Conservation (phyloP, 768 basidiomycete species). For the Tylopilus sp. region DNA sequence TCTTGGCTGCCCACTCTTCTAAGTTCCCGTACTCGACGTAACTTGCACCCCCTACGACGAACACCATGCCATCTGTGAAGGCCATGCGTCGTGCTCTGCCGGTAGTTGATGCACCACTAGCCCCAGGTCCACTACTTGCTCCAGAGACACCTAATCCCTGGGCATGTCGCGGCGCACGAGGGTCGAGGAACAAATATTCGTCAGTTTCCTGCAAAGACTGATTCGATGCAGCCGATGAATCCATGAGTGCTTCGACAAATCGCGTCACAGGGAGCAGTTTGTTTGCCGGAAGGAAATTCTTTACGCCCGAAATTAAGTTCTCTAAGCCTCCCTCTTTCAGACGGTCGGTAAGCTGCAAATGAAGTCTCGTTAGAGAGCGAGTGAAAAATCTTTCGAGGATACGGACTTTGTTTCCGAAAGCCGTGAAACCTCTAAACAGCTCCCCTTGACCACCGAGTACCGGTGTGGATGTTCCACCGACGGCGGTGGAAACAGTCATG, state of each 20-base stretch:
- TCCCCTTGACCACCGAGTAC: conserved; percentile 75
- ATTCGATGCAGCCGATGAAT: conserved; percentile 89
- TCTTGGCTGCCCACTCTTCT: conserved; percentile 85
- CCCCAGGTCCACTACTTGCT: conserved; percentile 41
- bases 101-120: conserved; percentile 30
- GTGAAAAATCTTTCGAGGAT: neutral
- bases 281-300: conserved; percentile 94
- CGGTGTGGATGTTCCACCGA: conserved; percentile 62
- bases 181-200: conserved; percentile 93
- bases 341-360: conserved; percentile 77
- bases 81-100: conserved; percentile 61
- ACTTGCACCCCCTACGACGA: conserved; percentile 93
- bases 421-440: conserved; percentile 91
- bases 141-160: conserved; percentile 48
- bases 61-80: conserved; percentile 86
- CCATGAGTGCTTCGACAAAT: conserved; percentile 95
- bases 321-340: conserved; percentile 96
- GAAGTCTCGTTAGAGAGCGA: neutral
- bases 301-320: conserved; percentile 95
- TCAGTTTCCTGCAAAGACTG: conserved; percentile 96
- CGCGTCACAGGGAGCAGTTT: conserved; percentile 92
- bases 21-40: conserved; percentile 98
- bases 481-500: conserved; percentile 76
- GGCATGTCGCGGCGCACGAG: conserved; percentile 65
- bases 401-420: conserved; percentile 81